Percentiles rank a stretch among this genome's conserved stretches.
Evolutionary conservation across 2,329 filamentous ascomycete species (phyloP).

Genomic region (Ramichloridium luteum): DNA sequence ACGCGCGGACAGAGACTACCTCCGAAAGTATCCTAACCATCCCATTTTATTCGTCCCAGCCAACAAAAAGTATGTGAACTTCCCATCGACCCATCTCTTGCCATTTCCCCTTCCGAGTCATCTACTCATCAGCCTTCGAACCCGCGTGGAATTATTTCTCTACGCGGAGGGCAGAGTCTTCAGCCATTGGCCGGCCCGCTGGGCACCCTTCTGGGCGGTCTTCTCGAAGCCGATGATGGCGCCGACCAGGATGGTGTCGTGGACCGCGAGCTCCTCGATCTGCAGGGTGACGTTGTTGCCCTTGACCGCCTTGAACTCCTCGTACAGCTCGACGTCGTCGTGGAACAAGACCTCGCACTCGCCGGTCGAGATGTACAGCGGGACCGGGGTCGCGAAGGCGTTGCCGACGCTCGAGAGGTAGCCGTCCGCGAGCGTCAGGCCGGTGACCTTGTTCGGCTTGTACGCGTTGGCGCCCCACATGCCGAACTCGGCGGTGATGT

Average conservation of each 20-base stretch:
- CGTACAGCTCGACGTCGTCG: constrained; percentile 28
- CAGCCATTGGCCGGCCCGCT: constrained; percentile 28
- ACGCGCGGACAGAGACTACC: too few relatives aligned
- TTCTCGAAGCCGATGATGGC: constrained; percentile 31
- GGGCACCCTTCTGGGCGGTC: constrained; percentile 23
- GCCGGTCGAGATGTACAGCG: constrained; percentile 32
- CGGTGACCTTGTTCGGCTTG: constrained; percentile 14
- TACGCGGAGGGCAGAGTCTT: too few relatives aligned
- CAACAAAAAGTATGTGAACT: too few relatives aligned
- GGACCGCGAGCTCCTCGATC: constrained; percentile 30
- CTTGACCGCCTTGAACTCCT: constrained; percentile 25
- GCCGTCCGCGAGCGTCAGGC: constrained; percentile 19
- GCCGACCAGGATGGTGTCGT: constrained; percentile 36
- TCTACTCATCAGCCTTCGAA: too few relatives aligned
- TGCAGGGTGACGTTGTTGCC: constrained; percentile 33
- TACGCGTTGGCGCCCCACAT: constrained; percentile 33
- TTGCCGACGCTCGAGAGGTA: constrained; percentile 29
- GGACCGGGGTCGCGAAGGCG: constrained; percentile 29
- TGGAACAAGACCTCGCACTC: constrained; percentile 31
- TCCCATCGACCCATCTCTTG: too few relatives aligned
- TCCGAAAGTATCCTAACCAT: too few relatives aligned
- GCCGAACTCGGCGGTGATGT: constrained; percentile 27
- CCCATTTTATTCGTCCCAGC: too few relatives aligned
- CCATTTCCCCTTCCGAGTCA: too few relatives aligned
- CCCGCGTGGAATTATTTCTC: too few relatives aligned